Evolutionary conservation across 2,329 filamentous ascomycete species (phyloP).

Genomic region (Phialophora verrucosa): DNA sequence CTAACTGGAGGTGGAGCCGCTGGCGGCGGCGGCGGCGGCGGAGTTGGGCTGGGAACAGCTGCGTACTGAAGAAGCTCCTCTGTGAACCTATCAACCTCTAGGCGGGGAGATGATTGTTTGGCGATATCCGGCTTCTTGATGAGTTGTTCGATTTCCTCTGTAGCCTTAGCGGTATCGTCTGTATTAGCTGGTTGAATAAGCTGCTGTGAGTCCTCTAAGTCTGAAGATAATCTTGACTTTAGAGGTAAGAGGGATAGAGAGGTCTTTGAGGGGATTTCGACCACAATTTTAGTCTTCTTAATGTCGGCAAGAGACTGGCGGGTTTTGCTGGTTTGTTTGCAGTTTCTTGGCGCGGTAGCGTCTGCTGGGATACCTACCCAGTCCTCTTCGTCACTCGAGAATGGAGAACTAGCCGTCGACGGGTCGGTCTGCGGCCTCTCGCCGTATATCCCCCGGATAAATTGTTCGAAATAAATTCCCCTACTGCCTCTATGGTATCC

Average conservation of each 20-base stretch:
- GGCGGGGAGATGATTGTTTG: not conserved
- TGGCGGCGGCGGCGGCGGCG: not conserved
- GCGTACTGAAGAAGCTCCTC: not conserved
- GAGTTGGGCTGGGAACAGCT: not conserved
- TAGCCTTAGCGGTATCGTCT: not conserved
- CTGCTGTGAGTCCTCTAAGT: not conserved
- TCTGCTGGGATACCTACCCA: not conserved
- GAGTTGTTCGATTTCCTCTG: not conserved
- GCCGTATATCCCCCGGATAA: slow-evolving; percentile 18
- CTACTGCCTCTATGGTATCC: slow-evolving; percentile 1
- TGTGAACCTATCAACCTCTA: not conserved
- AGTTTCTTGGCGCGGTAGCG: not conserved
- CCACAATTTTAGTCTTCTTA: not conserved
- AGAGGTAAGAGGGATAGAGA: not conserved
- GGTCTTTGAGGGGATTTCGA: not conserved
- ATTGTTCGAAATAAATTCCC: slow-evolving; percentile 6
- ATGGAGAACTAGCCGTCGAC: not conserved
- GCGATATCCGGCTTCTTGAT: not conserved
- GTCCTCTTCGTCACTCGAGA: not conserved
- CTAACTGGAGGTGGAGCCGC: no score
- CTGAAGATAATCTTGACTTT: not conserved
- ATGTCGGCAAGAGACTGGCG: not conserved
- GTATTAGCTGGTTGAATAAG: not conserved
- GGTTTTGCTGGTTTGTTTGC: not conserved
- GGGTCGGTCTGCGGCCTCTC: not conserved